phyloP scores from a whole-genome alignment of 306 rosid genomes.

The Oemleria cerasiformis region DNA sequence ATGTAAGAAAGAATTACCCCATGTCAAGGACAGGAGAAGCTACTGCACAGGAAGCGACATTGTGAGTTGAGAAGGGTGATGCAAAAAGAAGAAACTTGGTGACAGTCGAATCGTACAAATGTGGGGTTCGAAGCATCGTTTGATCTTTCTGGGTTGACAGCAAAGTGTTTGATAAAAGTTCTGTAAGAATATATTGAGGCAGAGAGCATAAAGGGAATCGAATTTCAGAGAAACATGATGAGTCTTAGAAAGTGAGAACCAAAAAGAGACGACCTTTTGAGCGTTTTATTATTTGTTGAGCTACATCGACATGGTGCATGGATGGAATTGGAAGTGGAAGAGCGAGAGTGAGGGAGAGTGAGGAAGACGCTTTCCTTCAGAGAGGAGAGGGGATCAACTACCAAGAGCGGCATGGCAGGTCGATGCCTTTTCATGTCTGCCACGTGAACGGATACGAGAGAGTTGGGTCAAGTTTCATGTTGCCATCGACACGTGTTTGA shows the following conservation, averaged over 20 bases:
- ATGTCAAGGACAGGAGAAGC: conserved; percentile 28
- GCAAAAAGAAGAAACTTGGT: conserved; percentile 35
- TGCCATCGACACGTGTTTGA: conserved; percentile 17
- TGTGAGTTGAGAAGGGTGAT: conserved; percentile 19
- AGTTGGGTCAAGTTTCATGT: not conserved
- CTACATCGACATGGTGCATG: not conserved
- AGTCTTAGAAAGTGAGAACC: not conserved
- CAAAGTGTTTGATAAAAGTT: not conserved
- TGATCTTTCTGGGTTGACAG: not conserved
- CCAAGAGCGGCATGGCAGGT: conserved; percentile 3
- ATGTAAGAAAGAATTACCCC: conserved; percentile 34
- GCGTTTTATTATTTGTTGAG: not conserved
- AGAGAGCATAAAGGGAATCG: not conserved
- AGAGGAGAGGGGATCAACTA: not conserved
- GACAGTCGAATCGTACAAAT: conserved; percentile 39
- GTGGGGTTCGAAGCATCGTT: conserved; percentile 55
- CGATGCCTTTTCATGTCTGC: conserved; percentile 31
- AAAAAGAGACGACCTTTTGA: not conserved
- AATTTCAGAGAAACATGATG: not conserved
- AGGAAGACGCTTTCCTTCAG: not conserved
- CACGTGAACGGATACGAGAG: conserved; percentile 44
- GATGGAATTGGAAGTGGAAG: not conserved
- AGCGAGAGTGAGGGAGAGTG: not conserved
- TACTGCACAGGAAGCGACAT: conserved; percentile 25
- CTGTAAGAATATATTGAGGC: not conserved